phyloP scores from a whole-genome alignment of 257 asterid genomes.

The Cruciata laevipes region DNA sequence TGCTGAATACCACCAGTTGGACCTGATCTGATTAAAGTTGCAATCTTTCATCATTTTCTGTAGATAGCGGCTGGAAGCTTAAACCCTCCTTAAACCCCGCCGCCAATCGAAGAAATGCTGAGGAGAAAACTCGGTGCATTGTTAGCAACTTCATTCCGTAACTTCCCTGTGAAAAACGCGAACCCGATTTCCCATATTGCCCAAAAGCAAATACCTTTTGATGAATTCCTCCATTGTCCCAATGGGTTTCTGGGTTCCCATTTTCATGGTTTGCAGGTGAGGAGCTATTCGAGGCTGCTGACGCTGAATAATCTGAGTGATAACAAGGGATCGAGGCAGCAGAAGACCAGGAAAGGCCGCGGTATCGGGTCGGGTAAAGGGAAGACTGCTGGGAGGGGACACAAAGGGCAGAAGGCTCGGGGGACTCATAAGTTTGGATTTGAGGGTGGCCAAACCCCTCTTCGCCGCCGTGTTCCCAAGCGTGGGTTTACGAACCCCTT shows the following conservation, averaged over 20 bases:
- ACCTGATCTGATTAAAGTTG: neutral
- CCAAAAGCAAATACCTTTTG: constrained; percentile 16
- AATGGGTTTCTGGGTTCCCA: constrained; percentile 13
- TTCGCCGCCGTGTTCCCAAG: constrained; percentile 86
- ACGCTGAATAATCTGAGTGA: constrained; percentile 81
- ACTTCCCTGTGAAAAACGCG: constrained; percentile 17
- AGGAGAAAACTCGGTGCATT: constrained; percentile 49
- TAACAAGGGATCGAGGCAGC: constrained; percentile 69
- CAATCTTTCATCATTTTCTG: neutral
- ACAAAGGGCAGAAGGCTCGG: constrained; percentile 92
- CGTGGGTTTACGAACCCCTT: constrained; percentile 89
- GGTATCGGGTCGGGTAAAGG: constrained; percentile 99
- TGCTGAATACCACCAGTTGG: neutral
- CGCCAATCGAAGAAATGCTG: constrained; percentile 38
- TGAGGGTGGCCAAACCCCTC: constrained; percentile 98
- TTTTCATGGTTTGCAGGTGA: constrained; percentile 23
- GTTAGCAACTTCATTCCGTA: constrained; percentile 31
- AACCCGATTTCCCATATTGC: constrained; percentile 22
- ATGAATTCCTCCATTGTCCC: constrained; percentile 17
- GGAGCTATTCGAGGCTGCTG: constrained; percentile 52
- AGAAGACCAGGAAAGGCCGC: constrained; percentile 87
- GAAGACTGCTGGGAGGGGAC: constrained; percentile 94
- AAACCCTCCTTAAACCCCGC: constrained; percentile 3
- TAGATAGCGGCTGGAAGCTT: neutral
- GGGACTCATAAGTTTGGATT: constrained; percentile 83